Base-by-base conservation (phyloP, 1,139 yeast genomes). In the Diutina mesorugosa region DNA sequence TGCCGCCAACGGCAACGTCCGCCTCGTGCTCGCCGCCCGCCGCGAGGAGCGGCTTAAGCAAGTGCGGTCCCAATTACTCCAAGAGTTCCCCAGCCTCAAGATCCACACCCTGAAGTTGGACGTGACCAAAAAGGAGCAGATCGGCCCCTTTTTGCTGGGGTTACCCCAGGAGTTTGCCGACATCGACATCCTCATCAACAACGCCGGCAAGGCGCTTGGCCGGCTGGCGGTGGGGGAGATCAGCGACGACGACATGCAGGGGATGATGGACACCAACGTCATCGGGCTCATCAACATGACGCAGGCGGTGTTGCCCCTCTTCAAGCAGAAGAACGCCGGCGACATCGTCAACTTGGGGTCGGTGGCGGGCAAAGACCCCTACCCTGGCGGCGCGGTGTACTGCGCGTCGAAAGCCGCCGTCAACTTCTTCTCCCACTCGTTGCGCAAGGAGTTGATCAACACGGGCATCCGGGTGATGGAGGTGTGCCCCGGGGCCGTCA, bases 191-290 rank as follows among this genome's bases (percentile, higher is more conserved):
- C 57, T 60, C 56, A 55, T 61, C 54, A 61, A 61, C 45, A 61
- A 61, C 50, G 62, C 63, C n/a, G 63, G 63, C 8, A 60, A 59
- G 54, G 63, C 62, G 6, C 58, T 60, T 52, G 63, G 63, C 12
- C 56, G 54, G 30, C 60, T 59, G 28, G 26, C 16, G 16, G 63
- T 61, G 21, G 63, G 63, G 38, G 58, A 58, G 35, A 58, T 61
- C 38, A 54, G 45, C 5, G 45, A 58, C 21, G 61, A 55, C 16
- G 63, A 61, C 52, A 47, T 60, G 51, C 54, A 50, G 16, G 62
- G 61, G 4, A 59, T 60, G 62, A 54, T 61, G 59, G 60, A 61
- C 47, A 61, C 63, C 35, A 61, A 61, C 51, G 60, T 61, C 28
- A 26, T 59, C 45, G 63, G 63, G 12, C 58, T 61, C 57, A 59